Evolutionary conservation across 2,329 filamentous ascomycete genomes (phyloP).

Genomic region (Rachicladosporium sp.): DNA sequence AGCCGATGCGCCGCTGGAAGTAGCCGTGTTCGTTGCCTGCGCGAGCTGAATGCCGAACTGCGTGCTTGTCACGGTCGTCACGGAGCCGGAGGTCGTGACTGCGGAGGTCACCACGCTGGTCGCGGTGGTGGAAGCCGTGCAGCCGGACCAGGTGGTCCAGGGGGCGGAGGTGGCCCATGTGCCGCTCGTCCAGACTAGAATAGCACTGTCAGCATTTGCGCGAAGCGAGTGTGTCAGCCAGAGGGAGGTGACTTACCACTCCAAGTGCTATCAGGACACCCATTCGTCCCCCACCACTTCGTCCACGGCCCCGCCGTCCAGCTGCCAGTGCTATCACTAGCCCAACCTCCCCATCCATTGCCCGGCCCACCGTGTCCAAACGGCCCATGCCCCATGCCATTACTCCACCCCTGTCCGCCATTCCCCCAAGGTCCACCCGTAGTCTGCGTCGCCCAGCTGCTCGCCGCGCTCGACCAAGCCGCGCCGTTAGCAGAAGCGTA

Average conservation of each 20-base stretch:
- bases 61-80: constrained; percentile 14
- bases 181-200: constrained; percentile 19
- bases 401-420: constrained; percentile 8
- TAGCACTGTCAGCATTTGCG: neutral
- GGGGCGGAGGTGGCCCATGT: constrained; percentile 21
- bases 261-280: constrained; percentile 14
- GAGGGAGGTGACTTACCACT: neutral
- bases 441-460: constrained; percentile 8
- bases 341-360: constrained; percentile 24
- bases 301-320: constrained; percentile 25
- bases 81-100: constrained; percentile 13
- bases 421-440: constrained; percentile 4
- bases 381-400: constrained; percentile 10
- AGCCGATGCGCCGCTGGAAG: constrained; percentile 3
- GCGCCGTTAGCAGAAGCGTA: constrained; percentile 4
- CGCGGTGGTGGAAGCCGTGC: constrained; percentile 21
- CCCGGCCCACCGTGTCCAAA: constrained; percentile 8
- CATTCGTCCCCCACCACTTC: constrained; percentile 23
- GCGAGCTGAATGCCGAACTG: constrained; percentile 20
- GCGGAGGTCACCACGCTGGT: constrained; percentile 19
- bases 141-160: constrained; percentile 25
- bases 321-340: constrained; percentile 10
- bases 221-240: neutral
- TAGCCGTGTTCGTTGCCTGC: constrained; percentile 11
- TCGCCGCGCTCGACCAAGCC: constrained; percentile 11